Evolutionary conservation across 805 yeast genomes (phyloP).

Genomic region (Wickerhamiella vanderwaltii): DNA sequence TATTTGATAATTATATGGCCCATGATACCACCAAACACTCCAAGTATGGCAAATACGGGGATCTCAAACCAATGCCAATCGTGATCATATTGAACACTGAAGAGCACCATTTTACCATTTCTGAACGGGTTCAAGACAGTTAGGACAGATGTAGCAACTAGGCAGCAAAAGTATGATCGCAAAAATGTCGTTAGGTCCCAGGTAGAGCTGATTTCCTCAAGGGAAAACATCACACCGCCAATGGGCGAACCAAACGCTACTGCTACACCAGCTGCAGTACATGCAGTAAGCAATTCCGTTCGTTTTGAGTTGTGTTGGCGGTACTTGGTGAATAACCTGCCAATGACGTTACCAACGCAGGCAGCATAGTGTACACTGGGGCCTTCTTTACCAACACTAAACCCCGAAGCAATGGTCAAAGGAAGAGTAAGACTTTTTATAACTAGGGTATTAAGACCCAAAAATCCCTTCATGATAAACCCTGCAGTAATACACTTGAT

Average conservation of each 20-base stretch:
- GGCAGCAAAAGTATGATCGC: constrained; percentile 83
- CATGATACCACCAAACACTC: constrained; percentile 83
- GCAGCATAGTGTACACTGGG: constrained; percentile 97
- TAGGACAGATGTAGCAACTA: constrained; percentile 73
- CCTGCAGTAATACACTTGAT: constrained; percentile 92
- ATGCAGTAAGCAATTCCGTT: constrained; percentile 64
- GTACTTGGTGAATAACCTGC: constrained; percentile 38
- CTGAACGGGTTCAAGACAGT: constrained; percentile 81
- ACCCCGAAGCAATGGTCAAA: constrained; percentile 81
- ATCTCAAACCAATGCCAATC: constrained; percentile 81
- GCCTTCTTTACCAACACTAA: constrained; percentile 94
- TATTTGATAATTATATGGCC: constrained; percentile 67
- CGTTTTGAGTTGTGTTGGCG: constrained; percentile 27
- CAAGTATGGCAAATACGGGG: constrained; percentile 60
- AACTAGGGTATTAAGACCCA: constrained; percentile 56
- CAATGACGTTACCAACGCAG: constrained; percentile 78
- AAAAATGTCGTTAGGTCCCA: constrained; percentile 72
- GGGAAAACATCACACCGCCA: constrained; percentile 89
- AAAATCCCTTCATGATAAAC: constrained; percentile 63
- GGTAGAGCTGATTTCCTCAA: constrained; percentile 76
- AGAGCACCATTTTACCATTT: constrained; percentile 86
- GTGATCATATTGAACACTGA: constrained; percentile 78
- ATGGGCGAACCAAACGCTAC: constrained; percentile 53
- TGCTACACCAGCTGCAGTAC: constrained; percentile 97
- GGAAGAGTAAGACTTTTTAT: constrained; percentile 78